Base-by-base conservation (phyloP, 2,329 filamentous ascomycete species). In the Colletotrichum cordylinicola region DNA sequence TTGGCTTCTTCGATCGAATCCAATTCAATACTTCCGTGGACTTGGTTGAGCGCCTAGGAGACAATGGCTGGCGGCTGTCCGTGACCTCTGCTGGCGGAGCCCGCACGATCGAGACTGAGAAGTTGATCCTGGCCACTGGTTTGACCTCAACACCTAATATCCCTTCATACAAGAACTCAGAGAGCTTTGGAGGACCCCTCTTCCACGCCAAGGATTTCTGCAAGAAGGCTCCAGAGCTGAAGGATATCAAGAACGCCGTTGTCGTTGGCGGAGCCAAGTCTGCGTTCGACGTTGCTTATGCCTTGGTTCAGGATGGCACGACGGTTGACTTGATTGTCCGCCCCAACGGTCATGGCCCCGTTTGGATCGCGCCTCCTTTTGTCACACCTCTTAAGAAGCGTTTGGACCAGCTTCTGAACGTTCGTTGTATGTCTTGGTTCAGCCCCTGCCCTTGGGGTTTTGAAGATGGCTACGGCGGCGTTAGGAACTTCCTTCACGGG, bases 361-460 rank as follows among this genome's bases (percentile, higher is more conserved):
- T 87, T 0, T 93, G 84, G 85, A 86, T 93, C 78, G 83, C 88
- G 2, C 89, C 90, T 1, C 82, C 88, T 1, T 90, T 90, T 71
- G 91, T 94, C 18, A 93, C 92, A 0, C 91, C 91, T 0, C 80
- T 93, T 60, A 91, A 91, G 81, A 88, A 87, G 61, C 89, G 88
- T 83, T 83, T 94, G 0, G 92, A 94, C 79, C 90, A 91, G 77
- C 84, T 94, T 0, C 68, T 82, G 0, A 89, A 79, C 29, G 80
- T 89, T 1, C 89, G 93, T 0, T 88, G 92, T 76, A 83, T 94
- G 77, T 91, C 89, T 1, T 94, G 91, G 89, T 90, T 94, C 80
- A 91, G 88, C 24, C 93, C 93, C 0, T 94, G 92, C 77, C 88
- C 91, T 2, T 94, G 91, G 91, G 92, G 91, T 2, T 83, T 85